Conservation (phyloP, 2,329 filamentous ascomycete genomes). For the Chaetomiaceae sp. region DNA sequence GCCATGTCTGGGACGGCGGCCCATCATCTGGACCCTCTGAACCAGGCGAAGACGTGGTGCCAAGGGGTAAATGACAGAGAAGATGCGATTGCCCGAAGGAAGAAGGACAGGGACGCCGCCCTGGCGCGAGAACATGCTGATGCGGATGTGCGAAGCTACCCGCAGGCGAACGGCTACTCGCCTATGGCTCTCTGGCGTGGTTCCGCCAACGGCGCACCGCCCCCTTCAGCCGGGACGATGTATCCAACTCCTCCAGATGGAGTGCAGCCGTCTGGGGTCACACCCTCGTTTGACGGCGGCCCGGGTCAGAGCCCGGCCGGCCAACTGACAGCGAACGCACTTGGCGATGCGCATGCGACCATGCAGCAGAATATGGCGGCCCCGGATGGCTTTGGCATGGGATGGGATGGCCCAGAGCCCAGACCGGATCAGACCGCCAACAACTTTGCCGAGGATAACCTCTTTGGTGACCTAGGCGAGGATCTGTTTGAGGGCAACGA, state of each 20-base stretch:
- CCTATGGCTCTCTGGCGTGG: constrained; percentile 45
- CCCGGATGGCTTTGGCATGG: constrained; percentile 32
- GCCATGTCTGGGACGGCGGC: constrained; percentile 35
- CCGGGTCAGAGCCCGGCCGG: constrained; percentile 51
- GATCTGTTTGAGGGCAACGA: constrained; percentile 69
- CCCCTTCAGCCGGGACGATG: constrained; percentile 45
- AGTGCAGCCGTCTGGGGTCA: constrained; percentile 49
- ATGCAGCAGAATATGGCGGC: constrained; percentile 27
- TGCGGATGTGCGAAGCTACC: constrained; percentile 36
- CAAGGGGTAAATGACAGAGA: constrained; percentile 41
- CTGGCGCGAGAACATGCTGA: constrained; percentile 40
- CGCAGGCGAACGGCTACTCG: constrained; percentile 46
- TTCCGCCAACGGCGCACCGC: constrained; percentile 39
- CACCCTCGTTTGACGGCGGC: constrained; percentile 52
- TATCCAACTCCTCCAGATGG: constrained; percentile 70
- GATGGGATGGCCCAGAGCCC: constrained; percentile 39
- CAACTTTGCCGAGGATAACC: constrained; percentile 48
- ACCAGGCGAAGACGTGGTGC: constrained; percentile 47
- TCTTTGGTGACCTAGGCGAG: constrained; percentile 64
- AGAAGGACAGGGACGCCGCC: constrained; percentile 44
- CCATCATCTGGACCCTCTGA: constrained; percentile 46
- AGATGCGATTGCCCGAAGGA: constrained; percentile 43
- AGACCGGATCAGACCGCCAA: constrained; percentile 43
- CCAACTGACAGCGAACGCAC: constrained; percentile 28
- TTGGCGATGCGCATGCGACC: constrained; percentile 37